Evolutionary conservation across 73 alveolate species (phyloP).

Genomic region (Blepharisma japonicum): DNA sequence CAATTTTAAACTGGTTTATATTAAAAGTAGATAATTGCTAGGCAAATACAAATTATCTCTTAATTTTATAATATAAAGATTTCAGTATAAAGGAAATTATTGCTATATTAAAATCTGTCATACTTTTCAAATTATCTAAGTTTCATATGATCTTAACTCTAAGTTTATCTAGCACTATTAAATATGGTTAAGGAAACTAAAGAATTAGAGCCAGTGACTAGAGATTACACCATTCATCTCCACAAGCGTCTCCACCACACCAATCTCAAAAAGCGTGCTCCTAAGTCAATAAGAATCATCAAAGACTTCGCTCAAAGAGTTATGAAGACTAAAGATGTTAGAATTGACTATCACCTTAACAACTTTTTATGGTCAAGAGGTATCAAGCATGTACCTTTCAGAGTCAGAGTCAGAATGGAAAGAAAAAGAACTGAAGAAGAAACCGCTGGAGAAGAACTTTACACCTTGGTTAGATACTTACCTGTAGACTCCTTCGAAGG

Average conservation of each 20-base stretch:
- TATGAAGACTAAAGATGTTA: slow-evolving; percentile 91
- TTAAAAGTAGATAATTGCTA: too few relatives aligned
- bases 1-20: too few relatives aligned
- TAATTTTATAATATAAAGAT: too few relatives aligned
- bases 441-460: slow-evolving; percentile 80
- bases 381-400: slow-evolving; percentile 90
- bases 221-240: slow-evolving; percentile 87
- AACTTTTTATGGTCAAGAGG: slow-evolving; percentile 92
- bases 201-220: slow-evolving; percentile 63
- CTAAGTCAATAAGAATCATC: slow-evolving; percentile 87
- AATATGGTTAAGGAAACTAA: slow-evolving; percentile 41
- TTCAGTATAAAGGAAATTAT: too few relatives aligned
- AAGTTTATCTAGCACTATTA: too few relatives aligned
- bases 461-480: slow-evolving; percentile 87
- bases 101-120: too few relatives aligned
- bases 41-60: too few relatives aligned
- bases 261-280: slow-evolving; percentile 92
- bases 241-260: slow-evolving; percentile 87
- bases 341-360: slow-evolving; percentile 91
- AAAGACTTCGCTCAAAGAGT: slow-evolving; percentile 78
- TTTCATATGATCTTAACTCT: too few relatives aligned
- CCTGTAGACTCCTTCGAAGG: slow-evolving; percentile 84
- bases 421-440: slow-evolving; percentile 93
- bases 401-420: slow-evolving; percentile 84
- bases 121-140: too few relatives aligned